Evolutionary conservation across 176 grass and related monocot genomes (phyloP).

Genomic region (Paspalum vaginatum): DNA sequence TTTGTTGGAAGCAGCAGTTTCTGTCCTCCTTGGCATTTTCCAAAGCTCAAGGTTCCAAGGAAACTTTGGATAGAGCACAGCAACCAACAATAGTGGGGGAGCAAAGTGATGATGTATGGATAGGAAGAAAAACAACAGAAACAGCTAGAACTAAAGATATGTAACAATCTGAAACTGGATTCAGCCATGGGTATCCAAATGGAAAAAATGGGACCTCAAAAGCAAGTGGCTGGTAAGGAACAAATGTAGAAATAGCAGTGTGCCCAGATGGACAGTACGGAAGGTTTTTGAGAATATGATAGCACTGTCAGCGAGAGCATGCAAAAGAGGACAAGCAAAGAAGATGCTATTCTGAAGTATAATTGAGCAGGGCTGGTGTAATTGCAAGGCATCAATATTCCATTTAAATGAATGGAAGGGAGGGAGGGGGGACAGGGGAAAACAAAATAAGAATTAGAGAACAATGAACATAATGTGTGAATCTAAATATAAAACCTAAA

Average conservation of each 20-base stretch:
- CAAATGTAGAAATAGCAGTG: constrained; percentile 26
- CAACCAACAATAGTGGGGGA: constrained; percentile 55
- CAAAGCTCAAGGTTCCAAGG: constrained; percentile 61
- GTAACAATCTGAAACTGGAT: constrained; percentile 48
- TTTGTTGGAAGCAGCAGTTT: constrained; percentile 43
- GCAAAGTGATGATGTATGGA: constrained; percentile 57
- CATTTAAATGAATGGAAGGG: constrained; percentile 34
- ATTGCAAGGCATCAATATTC: constrained; percentile 38
- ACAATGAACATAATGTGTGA: constrained; percentile 30
- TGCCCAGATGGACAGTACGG: neutral
- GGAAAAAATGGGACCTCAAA: constrained; percentile 35
- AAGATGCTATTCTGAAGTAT: constrained; percentile 43
- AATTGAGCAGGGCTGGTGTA: constrained; percentile 39
- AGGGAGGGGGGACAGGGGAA: constrained; percentile 9
- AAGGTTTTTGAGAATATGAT: constrained; percentile 44
- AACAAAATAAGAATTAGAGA: constrained; percentile 41
- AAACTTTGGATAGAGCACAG: constrained; percentile 69
- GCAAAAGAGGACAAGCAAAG: constrained; percentile 34
- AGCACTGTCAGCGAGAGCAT: constrained; percentile 29
- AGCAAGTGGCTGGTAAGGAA: constrained; percentile 33
- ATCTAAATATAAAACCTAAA: constrained; percentile 39
- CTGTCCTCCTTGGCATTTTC: constrained; percentile 74
- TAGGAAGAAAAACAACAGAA: constrained; percentile 64
- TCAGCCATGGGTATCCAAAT: constrained; percentile 52
- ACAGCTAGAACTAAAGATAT: constrained; percentile 46